These are phyloP conservation scores for Xylaria multiplex DNA, from an alignment of 2,329 filamentous ascomycete genomes.

Conservation along the genomic window DNA sequence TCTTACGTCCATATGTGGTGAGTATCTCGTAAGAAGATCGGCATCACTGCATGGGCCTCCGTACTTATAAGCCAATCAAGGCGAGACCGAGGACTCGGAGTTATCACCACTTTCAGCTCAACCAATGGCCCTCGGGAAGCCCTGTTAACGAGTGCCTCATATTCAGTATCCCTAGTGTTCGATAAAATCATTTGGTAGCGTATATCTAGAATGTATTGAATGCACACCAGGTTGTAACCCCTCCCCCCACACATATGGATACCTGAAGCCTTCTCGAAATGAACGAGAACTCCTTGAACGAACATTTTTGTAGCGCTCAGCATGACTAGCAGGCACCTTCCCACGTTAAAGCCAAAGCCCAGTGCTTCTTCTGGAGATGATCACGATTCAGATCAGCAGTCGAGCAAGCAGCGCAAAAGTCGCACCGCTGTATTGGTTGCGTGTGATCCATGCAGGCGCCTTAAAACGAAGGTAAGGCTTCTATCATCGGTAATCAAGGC, in stretches of 20 bases:
- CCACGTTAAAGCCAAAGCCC: slow-evolving; percentile 28
- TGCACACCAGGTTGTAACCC: neutral
- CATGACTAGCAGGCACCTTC: slow-evolving; percentile 23
- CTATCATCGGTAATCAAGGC: neutral
- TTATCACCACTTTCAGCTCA: neutral
- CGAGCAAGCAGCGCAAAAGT: neutral
- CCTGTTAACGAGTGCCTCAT: neutral
- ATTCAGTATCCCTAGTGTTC: neutral
- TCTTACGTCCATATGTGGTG: slow-evolving; percentile 18
- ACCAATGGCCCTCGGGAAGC: slow-evolving; percentile 8
- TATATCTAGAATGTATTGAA: neutral
- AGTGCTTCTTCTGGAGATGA: neutral
- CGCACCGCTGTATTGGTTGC: slow-evolving; percentile 23
- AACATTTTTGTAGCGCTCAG: neutral
- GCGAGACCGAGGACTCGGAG: neutral
- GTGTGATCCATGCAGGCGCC: slow-evolving; percentile 34
- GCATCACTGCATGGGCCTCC: neutral
- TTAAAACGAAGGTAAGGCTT: slow-evolving; percentile 29
- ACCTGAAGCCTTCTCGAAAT: neutral
- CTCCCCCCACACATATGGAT: neutral
- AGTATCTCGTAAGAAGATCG: slow-evolving; percentile 12
- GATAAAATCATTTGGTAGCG: neutral
- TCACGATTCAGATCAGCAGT: neutral
- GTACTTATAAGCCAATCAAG: slow-evolving; percentile 11
- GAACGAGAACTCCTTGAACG: neutral